A percentile compares a stretch with the other conserved stretches of the same genome.
phyloP scores from a whole-genome alignment of 2,329 filamentous ascomycete genomes.

The Westerdykella aurantiaca region DNA sequence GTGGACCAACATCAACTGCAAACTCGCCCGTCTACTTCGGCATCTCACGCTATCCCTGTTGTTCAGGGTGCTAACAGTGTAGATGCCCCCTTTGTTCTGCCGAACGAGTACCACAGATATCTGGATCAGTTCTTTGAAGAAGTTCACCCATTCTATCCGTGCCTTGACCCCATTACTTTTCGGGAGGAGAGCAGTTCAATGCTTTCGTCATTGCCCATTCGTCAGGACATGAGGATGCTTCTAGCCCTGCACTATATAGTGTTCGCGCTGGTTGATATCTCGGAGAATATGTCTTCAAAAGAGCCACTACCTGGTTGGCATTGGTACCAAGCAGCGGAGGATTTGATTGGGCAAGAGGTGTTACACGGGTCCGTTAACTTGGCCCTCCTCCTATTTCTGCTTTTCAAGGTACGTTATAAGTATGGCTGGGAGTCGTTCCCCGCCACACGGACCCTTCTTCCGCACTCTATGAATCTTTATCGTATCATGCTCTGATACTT shows the following conservation, averaged over 20 bases:
- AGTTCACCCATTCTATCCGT: conserved; percentile 22
- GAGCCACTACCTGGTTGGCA: conserved; percentile 21
- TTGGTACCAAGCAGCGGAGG: conserved; percentile 26
- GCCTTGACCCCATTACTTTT: conserved; percentile 26
- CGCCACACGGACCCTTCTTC: too few relatives aligned
- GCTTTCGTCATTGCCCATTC: conserved; percentile 14
- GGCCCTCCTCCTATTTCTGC: conserved; percentile 22
- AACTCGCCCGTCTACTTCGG: too few relatives aligned
- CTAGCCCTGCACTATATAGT: conserved; percentile 28
- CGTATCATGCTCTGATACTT: conserved; percentile 2
- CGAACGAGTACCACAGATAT: conserved; percentile 19
- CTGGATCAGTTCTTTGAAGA: conserved; percentile 25
- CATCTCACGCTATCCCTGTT: too few relatives aligned
- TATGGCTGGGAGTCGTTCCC: too few relatives aligned
- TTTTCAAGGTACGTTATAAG: conserved; percentile 19
- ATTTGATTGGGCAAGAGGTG: conserved; percentile 21
- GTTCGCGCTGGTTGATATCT: conserved; percentile 20
- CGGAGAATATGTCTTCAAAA: conserved; percentile 5
- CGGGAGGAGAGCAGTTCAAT: conserved; percentile 18
- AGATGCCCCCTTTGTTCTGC: neutral
- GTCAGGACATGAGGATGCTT: conserved; percentile 16
- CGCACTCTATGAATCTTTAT: neutral
- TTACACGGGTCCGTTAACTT: conserved; percentile 18
- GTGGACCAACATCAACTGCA: too few relatives aligned
- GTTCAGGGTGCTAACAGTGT: too few relatives aligned